Evolutionary conservation across 257 asterid genomes (phyloP), one percentile per base, ranked within the genome.

Genomic region (Penstemon newberryi): DNA sequence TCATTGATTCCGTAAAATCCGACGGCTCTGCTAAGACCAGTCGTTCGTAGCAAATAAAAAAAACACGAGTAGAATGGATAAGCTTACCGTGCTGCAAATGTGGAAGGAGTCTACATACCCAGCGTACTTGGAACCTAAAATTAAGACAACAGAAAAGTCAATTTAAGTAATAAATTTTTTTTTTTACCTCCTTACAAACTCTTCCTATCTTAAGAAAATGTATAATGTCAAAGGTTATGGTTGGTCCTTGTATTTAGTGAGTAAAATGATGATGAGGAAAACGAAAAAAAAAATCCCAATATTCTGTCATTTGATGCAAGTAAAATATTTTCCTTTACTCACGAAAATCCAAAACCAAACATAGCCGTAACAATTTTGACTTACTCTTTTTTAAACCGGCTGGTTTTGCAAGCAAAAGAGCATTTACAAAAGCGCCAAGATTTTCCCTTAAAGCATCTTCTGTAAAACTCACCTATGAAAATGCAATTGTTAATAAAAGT

Each of bases 311-410:
- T 25, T 25, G 33, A 25, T 25, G 33, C 33, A 25, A 25, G 33
- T 25, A 25, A 25, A 25, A 25, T 25, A 25, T 25, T 25, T 25
- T 25, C 33, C 18, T 15, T 25, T 25, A 25, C 33, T 1, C 2
- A 25, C 33, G 33, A 25, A 25, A 25, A 25, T 1, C 33, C 33
- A 25, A 25, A 25, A 25, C 33, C 33, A 25, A 25, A 25, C 33
- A 25, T 25, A 25, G 33, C 33, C 33, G 33, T 25, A 25, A 1
- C 2, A 2, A 25, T 25, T 61, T 64, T 60, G 47, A 87, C 97
- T 88, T 84, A 93, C 99, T 90, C 87, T 93, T 93, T 85, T 93
- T 93, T 57, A 93, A 73, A 59, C 97, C 97, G 9, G 87, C 87
- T 66, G 99, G 99, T 72, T 90, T 93, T 56, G 95, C 95, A 69